Evolutionary conservation across 2,329 filamentous ascomycete species (phyloP), one percentile per base, ranked within the genome.

Genomic region (Fusarium floridanum): DNA sequence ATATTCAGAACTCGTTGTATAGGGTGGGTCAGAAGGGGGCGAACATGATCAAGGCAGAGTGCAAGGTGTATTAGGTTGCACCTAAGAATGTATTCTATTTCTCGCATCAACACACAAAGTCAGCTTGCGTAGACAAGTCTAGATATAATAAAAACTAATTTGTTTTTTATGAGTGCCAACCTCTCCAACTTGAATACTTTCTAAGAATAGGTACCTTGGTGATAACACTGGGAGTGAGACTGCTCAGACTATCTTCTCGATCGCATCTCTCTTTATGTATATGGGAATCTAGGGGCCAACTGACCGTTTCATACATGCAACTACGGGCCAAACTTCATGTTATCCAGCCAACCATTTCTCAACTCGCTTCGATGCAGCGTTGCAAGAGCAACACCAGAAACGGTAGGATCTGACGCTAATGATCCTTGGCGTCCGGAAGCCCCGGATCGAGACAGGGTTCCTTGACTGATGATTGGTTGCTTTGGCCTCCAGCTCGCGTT

Each of bases 1-100:
- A 89, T 1, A 90, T 90, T 57, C 89, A 91, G 78, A 90, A 89
- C 67, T 85, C 87, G 3, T 89, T 91, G 3, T 92, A 91, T 73
- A 89, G 88, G 86, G 78, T 91, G 66, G 89, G 83, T 6, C 89
- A 92, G 78, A 91, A 88, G 82, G 83, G 70, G 2, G 70, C 70
- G 0, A 11, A 59, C 2, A 12, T 73, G 20, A 73, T 73, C 53
- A 37, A 57, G 32, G 32, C 32, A 16, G 53, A 57, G 5, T 14
- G 37, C 8, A 57, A 17, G 5, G 32, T 57, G 11, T 57, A 57
- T 20, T 24, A 57, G 7, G 20, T 37, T 24, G 3, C 20, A 10
- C 14, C 14, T 16, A 5, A 3, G 14, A 48, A 48, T 22, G 7
- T 6, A 48, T 48, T 24, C 7, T 24, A 5, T 22, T 24, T 6